Evolutionary conservation across 139 green algal genomes (phyloP).

Genomic region (Parachlorella kessleri): DNA sequence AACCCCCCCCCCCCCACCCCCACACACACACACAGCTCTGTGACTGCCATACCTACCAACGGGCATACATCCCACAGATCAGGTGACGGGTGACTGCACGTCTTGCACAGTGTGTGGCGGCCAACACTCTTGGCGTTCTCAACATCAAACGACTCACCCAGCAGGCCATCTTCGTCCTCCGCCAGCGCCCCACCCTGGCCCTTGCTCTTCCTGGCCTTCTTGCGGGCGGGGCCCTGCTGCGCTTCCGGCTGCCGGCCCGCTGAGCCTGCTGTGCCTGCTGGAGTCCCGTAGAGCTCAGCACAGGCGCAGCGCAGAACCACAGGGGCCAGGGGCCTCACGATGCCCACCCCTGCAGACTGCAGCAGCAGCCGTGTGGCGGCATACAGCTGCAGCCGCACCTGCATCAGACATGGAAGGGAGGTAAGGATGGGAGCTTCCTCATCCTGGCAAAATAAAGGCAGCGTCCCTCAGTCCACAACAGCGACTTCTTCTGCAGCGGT

Average conservation of each 20-base stretch:
- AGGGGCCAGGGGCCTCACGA: conserved; percentile 27
- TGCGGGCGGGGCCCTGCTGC: conserved; percentile 5
- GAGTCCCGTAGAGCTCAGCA: conserved; percentile 54
- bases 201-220: conserved; percentile 36
- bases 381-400: conserved; percentile 41
- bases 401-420: too few species aligned
- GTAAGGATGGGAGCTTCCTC: too few species aligned
- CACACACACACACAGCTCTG: background rate
- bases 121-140: background rate
- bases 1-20: too few species aligned
- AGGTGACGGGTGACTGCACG: background rate
- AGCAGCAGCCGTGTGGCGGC: conserved; percentile 30
- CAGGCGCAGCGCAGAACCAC: conserved; percentile 20
- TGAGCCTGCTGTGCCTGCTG: background rate
- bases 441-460: too few species aligned
- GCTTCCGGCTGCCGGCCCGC: background rate
- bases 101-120: background rate
- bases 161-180: too few species aligned
- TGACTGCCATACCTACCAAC: too few species aligned
- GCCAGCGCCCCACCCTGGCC: conserved; percentile 8
- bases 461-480: too few species aligned
- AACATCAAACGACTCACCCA: background rate
- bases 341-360: conserved; percentile 24
- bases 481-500: too few species aligned
- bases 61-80: background rate